Evolutionary conservation across 768 basidiomycete species (phyloP), one percentile per base, ranked within the genome.

Genomic region (Cystoderma amianthinum): DNA sequence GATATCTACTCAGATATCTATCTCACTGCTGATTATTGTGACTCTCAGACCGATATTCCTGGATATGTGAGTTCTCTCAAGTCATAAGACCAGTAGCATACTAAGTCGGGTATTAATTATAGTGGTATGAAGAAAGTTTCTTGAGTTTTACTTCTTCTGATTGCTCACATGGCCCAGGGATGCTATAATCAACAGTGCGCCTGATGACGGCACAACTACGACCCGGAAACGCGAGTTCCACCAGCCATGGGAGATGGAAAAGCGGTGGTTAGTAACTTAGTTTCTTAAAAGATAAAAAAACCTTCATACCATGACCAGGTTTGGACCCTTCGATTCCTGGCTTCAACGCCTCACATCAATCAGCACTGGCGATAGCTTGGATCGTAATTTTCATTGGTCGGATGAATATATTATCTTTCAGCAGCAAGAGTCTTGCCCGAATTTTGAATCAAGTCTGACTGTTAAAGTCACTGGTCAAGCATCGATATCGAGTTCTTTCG

Each of bases 381-480:
- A 38, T 5, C 35, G 48, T 6, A 52, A 42, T 25, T 48, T 50
- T 39, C 46, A 45, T 15, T 54, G 53, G 48, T 28, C 42, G 12
- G 50, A 50, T 20, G 44, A 44, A n/a, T 54, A 46, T 30, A 54
- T 46, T 1, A 54, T 54, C 32, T 56, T 56, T 39, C 48, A 51
- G 18, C 39, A 42, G 37, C 51, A 51, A 33, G 39, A 55, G 48
- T 43, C 42, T 22, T 55, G 54, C 42, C 54, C 54, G 20, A 42
- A 55, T 30, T 55, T 55, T 36, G 17, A 17, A 4, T 49, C 48
- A 15, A 46, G 39, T 22, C 39, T 55, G 9, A 52, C 53, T 38
- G 51, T 55, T 21, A 44, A 42, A 42, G 42, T 49, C 24, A 4
- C 43, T 44, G 44, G 51, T 35, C 28, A 23, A 42, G 39, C 36